Conservation (phyloP, 2,329 filamentous ascomycete species). For the Zalaria obscura region DNA sequence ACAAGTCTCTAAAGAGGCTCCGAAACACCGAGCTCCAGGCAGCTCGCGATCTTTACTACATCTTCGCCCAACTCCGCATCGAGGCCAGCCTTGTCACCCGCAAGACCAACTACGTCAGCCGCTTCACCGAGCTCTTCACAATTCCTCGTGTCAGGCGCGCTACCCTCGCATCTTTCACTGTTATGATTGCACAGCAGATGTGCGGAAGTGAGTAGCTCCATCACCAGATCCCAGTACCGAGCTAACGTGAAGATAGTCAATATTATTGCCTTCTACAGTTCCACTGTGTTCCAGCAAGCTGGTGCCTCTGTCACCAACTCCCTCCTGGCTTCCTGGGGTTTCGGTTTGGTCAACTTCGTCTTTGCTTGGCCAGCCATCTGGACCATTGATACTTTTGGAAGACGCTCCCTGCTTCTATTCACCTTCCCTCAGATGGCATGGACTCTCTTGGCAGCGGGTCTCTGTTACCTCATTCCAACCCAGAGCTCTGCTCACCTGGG, state of each 20-base stretch:
- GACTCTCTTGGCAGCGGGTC: conserved; percentile 31
- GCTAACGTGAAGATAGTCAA: conserved; percentile 10
- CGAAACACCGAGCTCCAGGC: conserved; percentile 26
- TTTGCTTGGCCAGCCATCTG: conserved; percentile 45
- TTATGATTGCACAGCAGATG: conserved; percentile 60
- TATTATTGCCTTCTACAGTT: conserved; percentile 10
- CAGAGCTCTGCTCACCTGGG: conserved; percentile 12
- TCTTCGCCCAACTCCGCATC: conserved; percentile 22
- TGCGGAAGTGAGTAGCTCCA: conserved; percentile 29
- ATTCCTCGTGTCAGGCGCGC: conserved; percentile 57
- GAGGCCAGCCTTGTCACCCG: conserved; percentile 16
- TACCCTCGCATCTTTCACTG: conserved; percentile 59
- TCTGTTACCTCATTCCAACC: conserved; percentile 28
- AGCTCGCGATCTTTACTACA: conserved; percentile 28
- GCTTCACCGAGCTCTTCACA: conserved; percentile 47
- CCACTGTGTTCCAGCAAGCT: conserved; percentile 8
- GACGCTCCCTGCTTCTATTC: conserved; percentile 23
- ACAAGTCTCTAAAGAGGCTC: conserved; percentile 22
- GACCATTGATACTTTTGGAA: conserved; percentile 28
- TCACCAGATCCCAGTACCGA: conserved; percentile 10
- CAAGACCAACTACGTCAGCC: conserved; percentile 23
- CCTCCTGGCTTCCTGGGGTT: conserved; percentile 43
- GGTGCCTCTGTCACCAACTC: conserved; percentile 15
- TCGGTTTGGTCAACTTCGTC: conserved; percentile 44
- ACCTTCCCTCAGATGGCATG: conserved; percentile 38